Conservation (phyloP, 1,284 basidiomycete genomes). For the Ustilago vetiveriae region DNA sequence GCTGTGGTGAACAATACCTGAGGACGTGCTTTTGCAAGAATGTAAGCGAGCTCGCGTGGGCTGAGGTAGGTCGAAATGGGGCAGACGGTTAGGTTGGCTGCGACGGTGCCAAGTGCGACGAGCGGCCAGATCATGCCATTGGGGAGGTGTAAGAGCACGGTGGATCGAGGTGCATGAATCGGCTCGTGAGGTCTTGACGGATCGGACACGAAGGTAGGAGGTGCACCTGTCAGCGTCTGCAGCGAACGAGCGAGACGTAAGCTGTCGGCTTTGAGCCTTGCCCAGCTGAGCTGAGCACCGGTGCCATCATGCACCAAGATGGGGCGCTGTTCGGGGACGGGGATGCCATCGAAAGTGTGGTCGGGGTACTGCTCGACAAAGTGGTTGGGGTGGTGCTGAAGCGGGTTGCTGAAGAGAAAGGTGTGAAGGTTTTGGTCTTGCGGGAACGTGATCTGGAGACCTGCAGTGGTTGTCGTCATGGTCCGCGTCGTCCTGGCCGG, state of each 20-base stretch:
- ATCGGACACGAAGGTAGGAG: constrained; percentile 21
- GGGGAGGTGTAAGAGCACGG: constrained; percentile 67
- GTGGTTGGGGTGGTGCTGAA: constrained; percentile 44
- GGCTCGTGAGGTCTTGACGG: constrained; percentile 19
- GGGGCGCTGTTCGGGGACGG: constrained; percentile 44
- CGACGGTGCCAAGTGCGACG: constrained; percentile 64
- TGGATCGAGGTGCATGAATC: constrained; percentile 55
- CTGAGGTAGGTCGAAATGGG: constrained; percentile 67
- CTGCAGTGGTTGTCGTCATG: constrained; percentile 25
- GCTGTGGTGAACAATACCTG: constrained; percentile 64
- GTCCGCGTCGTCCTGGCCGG: not conserved
- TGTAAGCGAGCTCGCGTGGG: constrained; percentile 66
- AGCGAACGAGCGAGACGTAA: constrained; percentile 48
- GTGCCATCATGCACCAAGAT: constrained; percentile 45
- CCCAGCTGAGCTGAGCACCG: constrained; percentile 44
- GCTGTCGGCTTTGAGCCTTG: constrained; percentile 44
- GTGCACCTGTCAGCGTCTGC: constrained; percentile 28
- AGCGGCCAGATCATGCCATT: constrained; percentile 67
- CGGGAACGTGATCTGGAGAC: constrained; percentile 31
- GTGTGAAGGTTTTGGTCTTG: constrained; percentile 38
- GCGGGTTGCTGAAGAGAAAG: constrained; percentile 50
- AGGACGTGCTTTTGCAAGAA: constrained; percentile 66
- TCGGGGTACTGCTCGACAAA: constrained; percentile 24
- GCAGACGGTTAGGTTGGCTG: constrained; percentile 60
- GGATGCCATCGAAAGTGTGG: constrained; percentile 42